A percentile compares a stretch with the other conserved stretches of the same genome.
Evolutionary conservation across 495 filamentous ascomycete species (phyloP).

Genomic region (Paragyromitra xinjiangensis): DNA sequence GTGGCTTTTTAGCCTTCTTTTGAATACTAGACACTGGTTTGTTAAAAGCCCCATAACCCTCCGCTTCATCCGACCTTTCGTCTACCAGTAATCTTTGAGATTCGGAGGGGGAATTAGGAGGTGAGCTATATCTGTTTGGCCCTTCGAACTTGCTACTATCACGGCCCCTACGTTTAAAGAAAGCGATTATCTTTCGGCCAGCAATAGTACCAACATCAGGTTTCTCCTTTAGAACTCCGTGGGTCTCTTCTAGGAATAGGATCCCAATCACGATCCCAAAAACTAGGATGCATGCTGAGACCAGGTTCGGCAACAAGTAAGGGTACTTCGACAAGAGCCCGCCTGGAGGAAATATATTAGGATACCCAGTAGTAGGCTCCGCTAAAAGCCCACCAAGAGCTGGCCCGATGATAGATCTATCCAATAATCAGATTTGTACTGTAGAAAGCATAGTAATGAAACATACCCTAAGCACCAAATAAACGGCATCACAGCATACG

Average conservation of each 20-base stretch:
- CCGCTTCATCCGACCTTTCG: conserved; percentile 42
- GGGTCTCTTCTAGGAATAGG: conserved; percentile 94
- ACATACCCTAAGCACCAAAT: conserved; percentile 87
- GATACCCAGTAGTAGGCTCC: conserved; percentile 82
- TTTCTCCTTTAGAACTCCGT: conserved; percentile 79
- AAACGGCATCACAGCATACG: conserved; percentile 96
- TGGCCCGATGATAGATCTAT: conserved; percentile 81
- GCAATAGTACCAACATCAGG: conserved; percentile 79
- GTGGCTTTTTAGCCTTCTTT: conserved; percentile 51
- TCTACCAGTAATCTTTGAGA: conserved; percentile 60
- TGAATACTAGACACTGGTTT: neutral
- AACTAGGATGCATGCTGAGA: conserved; percentile 81
- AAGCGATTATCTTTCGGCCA: conserved; percentile 75
- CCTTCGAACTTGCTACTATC: conserved; percentile 67
- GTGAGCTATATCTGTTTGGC: conserved; percentile 52
- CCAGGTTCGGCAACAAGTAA: conserved; percentile 91
- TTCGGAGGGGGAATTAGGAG: conserved; percentile 59
- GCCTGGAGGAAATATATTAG: conserved; percentile 74
- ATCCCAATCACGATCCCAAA: conserved; percentile 83
- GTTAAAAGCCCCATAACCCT: conserved; percentile 40
- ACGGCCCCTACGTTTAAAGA: conserved; percentile 59
- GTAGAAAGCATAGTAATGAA: conserved; percentile 8
- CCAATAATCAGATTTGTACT: conserved; percentile 41
- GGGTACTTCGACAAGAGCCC: conserved; percentile 85
- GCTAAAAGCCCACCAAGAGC: conserved; percentile 89